Conservation (phyloP, 345 rosid genomes). For the Citrus australasica region DNA sequence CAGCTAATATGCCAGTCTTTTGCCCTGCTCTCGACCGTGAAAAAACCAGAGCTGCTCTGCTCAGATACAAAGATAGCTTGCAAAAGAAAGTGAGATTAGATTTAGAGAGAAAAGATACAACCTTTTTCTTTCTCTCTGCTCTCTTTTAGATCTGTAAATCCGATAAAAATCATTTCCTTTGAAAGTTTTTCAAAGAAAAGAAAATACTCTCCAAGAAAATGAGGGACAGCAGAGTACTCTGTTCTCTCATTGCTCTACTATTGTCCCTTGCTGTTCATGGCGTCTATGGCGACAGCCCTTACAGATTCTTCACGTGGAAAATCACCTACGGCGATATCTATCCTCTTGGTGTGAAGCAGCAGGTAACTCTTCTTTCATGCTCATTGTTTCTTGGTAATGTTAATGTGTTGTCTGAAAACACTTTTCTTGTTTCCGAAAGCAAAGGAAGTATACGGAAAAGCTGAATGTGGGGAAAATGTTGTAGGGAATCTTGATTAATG, state of each 20-base stretch:
- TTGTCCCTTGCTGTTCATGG: slow-evolving; percentile 43
- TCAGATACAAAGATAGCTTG: not conserved
- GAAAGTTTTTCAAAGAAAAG: not conserved
- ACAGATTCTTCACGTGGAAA: slow-evolving; percentile 79
- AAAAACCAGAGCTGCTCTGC: not conserved
- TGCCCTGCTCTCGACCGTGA: not conserved
- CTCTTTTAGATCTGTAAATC: not conserved
- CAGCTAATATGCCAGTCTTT: slow-evolving; percentile 22
- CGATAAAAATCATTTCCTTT: not conserved
- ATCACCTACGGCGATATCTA: slow-evolving; percentile 85
- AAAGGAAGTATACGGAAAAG: not conserved
- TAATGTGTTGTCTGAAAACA: not conserved
- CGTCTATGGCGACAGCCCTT: slow-evolving; percentile 73
- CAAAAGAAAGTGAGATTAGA: not conserved
- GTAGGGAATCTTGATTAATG: slow-evolving; percentile 78
- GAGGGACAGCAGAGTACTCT: slow-evolving; percentile 35
- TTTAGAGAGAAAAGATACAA: not conserved
- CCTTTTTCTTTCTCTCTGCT: not conserved
- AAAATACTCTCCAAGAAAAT: slow-evolving; percentile 8
- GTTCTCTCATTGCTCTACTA: slow-evolving; percentile 31
- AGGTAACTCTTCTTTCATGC: slow-evolving; percentile 30
- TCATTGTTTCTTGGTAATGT: not conserved
- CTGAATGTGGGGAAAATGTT: slow-evolving; percentile 2
- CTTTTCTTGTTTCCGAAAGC: not conserved
- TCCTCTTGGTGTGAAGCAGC: slow-evolving; percentile 92